Evolutionary conservation across 2,329 filamentous ascomycete genomes (phyloP), one percentile per base, ranked within the genome.

Genomic region (Penicillium sp.): DNA sequence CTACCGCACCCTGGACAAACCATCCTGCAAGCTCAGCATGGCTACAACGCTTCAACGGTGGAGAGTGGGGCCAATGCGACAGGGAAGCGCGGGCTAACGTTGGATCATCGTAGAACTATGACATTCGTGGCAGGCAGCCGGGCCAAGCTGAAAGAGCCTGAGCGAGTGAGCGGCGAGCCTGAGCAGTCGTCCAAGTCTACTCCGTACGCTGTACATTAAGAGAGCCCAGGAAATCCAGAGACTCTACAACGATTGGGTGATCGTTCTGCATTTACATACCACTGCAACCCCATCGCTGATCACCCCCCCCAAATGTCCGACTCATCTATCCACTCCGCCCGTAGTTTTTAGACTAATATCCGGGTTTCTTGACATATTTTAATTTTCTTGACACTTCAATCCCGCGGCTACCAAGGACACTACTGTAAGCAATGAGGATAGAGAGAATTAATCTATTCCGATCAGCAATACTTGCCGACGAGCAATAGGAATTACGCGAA

Each of bases 101-200:
- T 60, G 52, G 66, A 68, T 68, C 65, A 62, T 63, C 66, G 19
- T 14, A 7, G 30, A 26, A 65, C 60, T 61, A 65, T 64, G 65
- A 68, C 66, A 26, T 46, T 67, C 63, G 58, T 62, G 66, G 66
- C 54, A 63, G 57, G 52, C 55, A 19, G 48, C 48, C n/a, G 30
- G 35, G 26, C 46, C 46, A 51, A 33, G 28, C 46, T n/a, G 26
- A 5, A 10, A 33, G 28, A 49, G 28, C 19, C 19, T 22, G 19
- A 11, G 30, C 4, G 30, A 33, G 30, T 2, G 10, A 33, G 30
- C 25, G 19, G 30, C 25, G 19, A 26, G 43, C 14, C 25, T 46
- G 43, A 30, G 6, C 30, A 33, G 6, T 11, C 30, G 6, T 11
- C 30, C 6, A 11, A 33, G 30, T 33, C 30, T 33, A 11, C 30